Evolutionary conservation across 2,329 filamentous ascomycete genomes (phyloP).

Genomic region (Myriangium duriaei): DNA sequence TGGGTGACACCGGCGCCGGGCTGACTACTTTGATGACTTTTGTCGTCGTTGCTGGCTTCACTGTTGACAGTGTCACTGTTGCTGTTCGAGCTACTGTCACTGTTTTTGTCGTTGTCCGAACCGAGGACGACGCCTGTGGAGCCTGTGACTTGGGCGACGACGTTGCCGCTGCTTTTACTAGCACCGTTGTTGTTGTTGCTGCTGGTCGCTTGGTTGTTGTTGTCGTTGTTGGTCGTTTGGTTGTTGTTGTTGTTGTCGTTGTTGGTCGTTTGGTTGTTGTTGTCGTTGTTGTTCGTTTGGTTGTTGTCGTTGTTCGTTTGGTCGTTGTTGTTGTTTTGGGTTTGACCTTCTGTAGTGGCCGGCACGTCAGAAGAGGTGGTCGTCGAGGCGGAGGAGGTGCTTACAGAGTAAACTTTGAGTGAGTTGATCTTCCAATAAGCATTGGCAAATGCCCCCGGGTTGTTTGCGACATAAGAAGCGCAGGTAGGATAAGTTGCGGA

Average conservation of each 20-base stretch:
- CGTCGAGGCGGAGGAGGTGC: neutral
- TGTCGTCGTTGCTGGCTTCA: no score
- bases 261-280: neutral
- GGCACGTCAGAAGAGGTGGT: slow-evolving; percentile 1
- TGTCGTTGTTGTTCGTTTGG: neutral
- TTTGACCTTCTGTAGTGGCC: neutral
- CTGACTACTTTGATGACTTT: no score
- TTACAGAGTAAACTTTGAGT: slow-evolving; percentile 26
- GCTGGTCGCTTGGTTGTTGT: neutral
- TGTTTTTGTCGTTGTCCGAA: neutral
- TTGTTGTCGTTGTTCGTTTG: neutral
- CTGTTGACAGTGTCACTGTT: neutral
- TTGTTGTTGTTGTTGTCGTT: neutral
- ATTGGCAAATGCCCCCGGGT: slow-evolving; percentile 24
- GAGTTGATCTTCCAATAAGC: slow-evolving; percentile 31
- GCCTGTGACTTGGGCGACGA: neutral
- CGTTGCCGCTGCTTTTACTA: no score
- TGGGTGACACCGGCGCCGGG: neutral
- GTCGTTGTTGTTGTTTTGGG: neutral
- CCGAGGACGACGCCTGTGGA: slow-evolving; percentile 1
- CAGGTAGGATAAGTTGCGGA: slow-evolving; percentile 23
- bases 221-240: neutral
- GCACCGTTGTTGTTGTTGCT: neutral
- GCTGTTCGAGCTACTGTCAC: neutral
- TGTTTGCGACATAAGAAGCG: slow-evolving; percentile 21